A percentile compares a stretch with the other conserved stretches of the same genome.
Conservation (phyloP, 495 filamentous ascomycete genomes). For the Neurospora sp. region DNA sequence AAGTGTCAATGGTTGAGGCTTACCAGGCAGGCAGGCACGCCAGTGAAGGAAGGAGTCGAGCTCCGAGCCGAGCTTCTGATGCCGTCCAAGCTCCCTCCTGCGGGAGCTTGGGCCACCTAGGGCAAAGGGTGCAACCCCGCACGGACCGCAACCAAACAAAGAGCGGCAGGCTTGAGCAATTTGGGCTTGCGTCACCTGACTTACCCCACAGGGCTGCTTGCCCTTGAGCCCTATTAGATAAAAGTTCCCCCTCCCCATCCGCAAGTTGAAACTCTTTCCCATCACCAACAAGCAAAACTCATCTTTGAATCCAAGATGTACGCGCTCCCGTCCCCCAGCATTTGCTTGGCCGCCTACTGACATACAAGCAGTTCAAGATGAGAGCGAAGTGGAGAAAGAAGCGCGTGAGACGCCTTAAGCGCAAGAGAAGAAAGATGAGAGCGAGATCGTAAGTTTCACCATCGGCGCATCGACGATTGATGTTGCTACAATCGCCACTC, state of each 20-base stretch:
- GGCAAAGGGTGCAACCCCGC: neutral
- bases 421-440: slow-evolving; percentile 98
- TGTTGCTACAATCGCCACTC: slow-evolving; percentile 1
- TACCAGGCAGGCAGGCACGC: neutral
- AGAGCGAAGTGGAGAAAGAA: slow-evolving; percentile 99
- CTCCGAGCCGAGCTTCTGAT: neutral
- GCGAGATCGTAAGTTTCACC: slow-evolving; percentile 65
- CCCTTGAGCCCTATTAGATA: slow-evolving; percentile 23
- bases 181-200: slow-evolving; percentile 16
- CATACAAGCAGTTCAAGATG: slow-evolving; percentile 53
- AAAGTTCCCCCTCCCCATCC: slow-evolving; percentile 20
- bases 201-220: slow-evolving; percentile 26
- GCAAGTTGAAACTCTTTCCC: slow-evolving; percentile 14
- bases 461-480: slow-evolving; percentile 1
- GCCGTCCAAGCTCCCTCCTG: neutral
- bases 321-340: slow-evolving; percentile 3
- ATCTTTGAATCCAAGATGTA: slow-evolving; percentile 19
- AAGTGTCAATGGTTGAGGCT: neutral
- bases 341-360: slow-evolving; percentile 8
- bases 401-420: slow-evolving; percentile 93
- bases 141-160: neutral
- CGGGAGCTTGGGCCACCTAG: slow-evolving; percentile 11
- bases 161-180: neutral
- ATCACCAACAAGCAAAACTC: slow-evolving; percentile 21
- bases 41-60: neutral